A percentile compares a stretch with the other conserved stretches of the same genome.
Evolutionary conservation across 2,329 filamentous ascomycete genomes (phyloP).

Genomic region (Cercospora zeae-maydis): DNA sequence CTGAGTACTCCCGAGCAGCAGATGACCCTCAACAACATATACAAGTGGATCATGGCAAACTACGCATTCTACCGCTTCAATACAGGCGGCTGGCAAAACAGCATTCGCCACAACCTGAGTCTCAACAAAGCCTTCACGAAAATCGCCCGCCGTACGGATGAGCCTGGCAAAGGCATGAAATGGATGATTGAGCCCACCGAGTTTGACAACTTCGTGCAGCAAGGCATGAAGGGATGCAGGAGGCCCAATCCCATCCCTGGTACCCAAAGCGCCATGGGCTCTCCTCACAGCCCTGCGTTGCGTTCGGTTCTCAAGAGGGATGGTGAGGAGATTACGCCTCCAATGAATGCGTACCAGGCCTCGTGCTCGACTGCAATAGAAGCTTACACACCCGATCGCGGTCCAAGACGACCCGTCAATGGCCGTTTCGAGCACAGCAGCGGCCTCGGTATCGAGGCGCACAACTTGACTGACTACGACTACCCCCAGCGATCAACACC

Average conservation of each 20-base stretch:
- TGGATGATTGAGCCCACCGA: slow-evolving; percentile 88
- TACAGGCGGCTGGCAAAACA: slow-evolving; percentile 94
- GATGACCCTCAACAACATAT: slow-evolving; percentile 87
- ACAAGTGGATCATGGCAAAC: slow-evolving; percentile 83
- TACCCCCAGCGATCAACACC: slow-evolving; percentile 33
- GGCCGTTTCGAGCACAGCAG: slow-evolving; percentile 24
- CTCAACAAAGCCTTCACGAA: slow-evolving; percentile 94
- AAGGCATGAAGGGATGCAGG: slow-evolving; percentile 48
- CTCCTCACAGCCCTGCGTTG: slow-evolving; percentile 56
- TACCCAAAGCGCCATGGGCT: slow-evolving; percentile 36
- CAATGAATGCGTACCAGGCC: slow-evolving; percentile 38
- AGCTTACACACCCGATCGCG: slow-evolving; percentile 54
- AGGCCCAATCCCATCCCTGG: slow-evolving; percentile 36
- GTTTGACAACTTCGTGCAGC: slow-evolving; percentile 82
- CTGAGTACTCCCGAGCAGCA: slow-evolving; percentile 82
- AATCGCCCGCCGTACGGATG: slow-evolving; percentile 84
- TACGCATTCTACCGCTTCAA: slow-evolving; percentile 91
- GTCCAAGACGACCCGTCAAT: slow-evolving; percentile 41
- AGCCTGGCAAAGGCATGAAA: slow-evolving; percentile 98
- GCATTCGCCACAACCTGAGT: slow-evolving; percentile 92
- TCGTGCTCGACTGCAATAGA: slow-evolving; percentile 49
- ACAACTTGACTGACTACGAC: slow-evolving; percentile 28
- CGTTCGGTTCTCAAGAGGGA: slow-evolving; percentile 46
- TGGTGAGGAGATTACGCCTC: slow-evolving; percentile 41
- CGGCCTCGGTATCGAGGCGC: slow-evolving; percentile 34